A percentile compares a stretch with the other conserved stretches of the same genome.
Evolutionary conservation across 2,329 filamentous ascomycete species (phyloP).

Genomic region (Fusarium sublunatum): DNA sequence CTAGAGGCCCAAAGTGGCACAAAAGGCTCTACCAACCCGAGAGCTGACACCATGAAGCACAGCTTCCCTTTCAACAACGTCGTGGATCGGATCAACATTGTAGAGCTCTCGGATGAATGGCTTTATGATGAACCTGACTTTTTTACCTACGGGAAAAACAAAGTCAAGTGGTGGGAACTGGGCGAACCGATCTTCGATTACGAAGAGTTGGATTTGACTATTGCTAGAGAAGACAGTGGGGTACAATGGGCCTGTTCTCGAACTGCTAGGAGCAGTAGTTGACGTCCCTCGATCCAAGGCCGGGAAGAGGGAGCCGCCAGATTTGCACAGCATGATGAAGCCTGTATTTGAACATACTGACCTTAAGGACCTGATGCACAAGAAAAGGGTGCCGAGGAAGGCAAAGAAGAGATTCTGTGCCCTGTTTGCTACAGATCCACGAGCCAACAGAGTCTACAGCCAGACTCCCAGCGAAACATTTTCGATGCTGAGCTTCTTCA

Average conservation of each 20-base stretch:
- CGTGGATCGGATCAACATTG: background rate
- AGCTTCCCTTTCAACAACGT: background rate
- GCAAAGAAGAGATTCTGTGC: background rate
- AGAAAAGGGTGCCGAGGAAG: background rate
- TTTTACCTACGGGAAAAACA: background rate
- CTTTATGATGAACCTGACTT: background rate
- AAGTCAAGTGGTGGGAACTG: too few species aligned
- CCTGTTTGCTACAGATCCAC: background rate
- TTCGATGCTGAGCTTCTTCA: background rate
- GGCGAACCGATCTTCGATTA: too few species aligned
- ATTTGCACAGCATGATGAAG: rapidly evolving
- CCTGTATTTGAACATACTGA: rapidly evolving
- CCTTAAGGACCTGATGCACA: background rate
- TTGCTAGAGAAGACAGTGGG: too few species aligned
- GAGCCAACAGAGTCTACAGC: background rate
- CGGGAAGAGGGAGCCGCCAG: background rate
- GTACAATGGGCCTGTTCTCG: too few species aligned
- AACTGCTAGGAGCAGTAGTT: background rate
- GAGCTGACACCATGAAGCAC: background rate
- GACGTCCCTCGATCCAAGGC: background rate
- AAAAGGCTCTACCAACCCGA: too few species aligned
- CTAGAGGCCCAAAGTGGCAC: too few species aligned
- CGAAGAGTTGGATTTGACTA: too few species aligned
- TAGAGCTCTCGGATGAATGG: conserved; percentile 9
- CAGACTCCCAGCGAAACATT: background rate